These are phyloP conservation scores for Boeremia exigua DNA, from an alignment of 2,329 filamentous ascomycete species.

Conservation along the genomic window DNA sequence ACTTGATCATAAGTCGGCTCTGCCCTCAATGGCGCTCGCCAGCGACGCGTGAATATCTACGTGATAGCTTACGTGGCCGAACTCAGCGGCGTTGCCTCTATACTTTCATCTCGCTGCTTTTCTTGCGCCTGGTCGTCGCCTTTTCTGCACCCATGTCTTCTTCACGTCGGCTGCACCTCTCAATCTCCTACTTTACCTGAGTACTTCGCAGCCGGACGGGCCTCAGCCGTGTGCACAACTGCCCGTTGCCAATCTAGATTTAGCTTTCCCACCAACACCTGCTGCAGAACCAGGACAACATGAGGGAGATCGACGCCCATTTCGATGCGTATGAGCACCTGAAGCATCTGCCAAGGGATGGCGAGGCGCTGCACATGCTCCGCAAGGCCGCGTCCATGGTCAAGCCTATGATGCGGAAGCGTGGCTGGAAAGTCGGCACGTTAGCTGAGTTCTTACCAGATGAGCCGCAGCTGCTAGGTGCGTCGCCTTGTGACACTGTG, in stretches of 20 bases:
- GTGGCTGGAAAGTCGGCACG: conserved; percentile 78
- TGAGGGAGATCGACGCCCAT: conserved; percentile 56
- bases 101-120: conserved; percentile 9
- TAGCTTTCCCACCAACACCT: neutral
- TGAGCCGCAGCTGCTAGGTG: conserved; percentile 74
- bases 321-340: conserved; percentile 60
- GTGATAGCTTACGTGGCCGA: conserved; percentile 33
- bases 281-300: conserved; percentile 16
- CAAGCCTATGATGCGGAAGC: conserved; percentile 92
- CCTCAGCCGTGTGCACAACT: neutral
- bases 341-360: conserved; percentile 51
- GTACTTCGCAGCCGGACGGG: neutral
- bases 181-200: conserved; percentile 1
- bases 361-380: conserved; percentile 64
- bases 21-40: conserved; percentile 16
- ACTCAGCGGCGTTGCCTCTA: conserved; percentile 22
- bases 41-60: conserved; percentile 31
- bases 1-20: conserved; percentile 2
- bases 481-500: conserved; percentile 14
- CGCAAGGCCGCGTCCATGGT: conserved; percentile 85
- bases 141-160: conserved; percentile 9
- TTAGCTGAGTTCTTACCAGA: conserved; percentile 86
- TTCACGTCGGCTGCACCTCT: neutral
- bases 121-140: conserved; percentile 11
- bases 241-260: neutral